Percentiles rank a stretch among this genome's conserved stretches.
phyloP scores from a whole-genome alignment of 2,329 filamentous ascomycete species.

The Raffaelea albimanens region DNA sequence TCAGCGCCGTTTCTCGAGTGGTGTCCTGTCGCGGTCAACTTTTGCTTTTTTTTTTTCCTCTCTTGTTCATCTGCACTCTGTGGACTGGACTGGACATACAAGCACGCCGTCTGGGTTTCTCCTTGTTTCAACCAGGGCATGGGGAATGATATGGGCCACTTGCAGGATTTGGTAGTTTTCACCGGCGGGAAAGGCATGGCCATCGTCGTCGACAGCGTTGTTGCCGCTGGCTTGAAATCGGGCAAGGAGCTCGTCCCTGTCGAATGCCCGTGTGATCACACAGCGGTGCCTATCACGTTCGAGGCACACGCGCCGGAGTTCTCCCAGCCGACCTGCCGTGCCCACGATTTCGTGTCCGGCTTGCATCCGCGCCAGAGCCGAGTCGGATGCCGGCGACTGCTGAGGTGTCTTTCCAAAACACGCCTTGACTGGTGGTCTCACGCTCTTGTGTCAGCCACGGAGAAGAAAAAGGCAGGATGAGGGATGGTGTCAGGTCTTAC shows the following conservation, averaged over 20 bases:
- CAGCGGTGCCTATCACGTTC: constrained; percentile 3
- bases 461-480: neutral
- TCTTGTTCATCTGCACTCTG: neutral
- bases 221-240: neutral
- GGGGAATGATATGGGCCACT: constrained; percentile 2
- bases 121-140: neutral
- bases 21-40: no score
- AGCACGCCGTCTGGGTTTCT: neutral
- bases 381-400: neutral
- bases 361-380: neutral
- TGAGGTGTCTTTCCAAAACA: neutral
- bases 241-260: neutral
- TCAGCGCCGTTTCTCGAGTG: neutral
- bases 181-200: neutral
- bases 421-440: neutral
- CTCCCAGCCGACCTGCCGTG: neutral
- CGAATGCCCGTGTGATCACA: constrained; percentile 1
- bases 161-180: neutral
- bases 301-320: neutral
- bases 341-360: neutral
- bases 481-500: neutral
- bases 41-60: neutral
- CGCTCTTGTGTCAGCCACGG: neutral
- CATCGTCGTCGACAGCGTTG: neutral
- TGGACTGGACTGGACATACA: no score